A percentile compares a stretch with the other conserved stretches of the same genome.
Evolutionary conservation across 1,139 yeast genomes (phyloP).

Genomic region (Meyerozyma sp.): DNA sequence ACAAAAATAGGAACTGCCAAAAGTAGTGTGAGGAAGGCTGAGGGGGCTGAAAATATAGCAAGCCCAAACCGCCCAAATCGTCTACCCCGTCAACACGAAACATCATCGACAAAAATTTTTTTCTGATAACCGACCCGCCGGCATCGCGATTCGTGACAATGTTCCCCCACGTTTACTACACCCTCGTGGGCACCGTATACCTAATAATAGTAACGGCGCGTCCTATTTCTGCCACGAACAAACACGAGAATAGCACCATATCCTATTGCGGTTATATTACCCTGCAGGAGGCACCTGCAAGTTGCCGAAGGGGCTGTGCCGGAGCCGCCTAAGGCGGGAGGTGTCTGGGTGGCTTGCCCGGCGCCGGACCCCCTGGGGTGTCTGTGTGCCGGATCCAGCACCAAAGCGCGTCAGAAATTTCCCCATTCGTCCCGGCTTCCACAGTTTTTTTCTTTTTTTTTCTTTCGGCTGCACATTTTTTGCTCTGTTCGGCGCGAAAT

Average conservation of each 20-base stretch:
- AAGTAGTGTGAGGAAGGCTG: neutral
- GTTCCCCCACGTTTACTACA: neutral
- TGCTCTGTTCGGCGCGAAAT: neutral
- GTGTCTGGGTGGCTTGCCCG: neutral
- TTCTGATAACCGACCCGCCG: neutral
- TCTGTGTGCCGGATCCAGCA: neutral
- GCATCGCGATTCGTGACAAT: neutral
- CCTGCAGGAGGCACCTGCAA: constrained; percentile 1
- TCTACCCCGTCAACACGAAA: neutral
- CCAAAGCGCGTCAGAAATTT: neutral
- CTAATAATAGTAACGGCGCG: neutral
- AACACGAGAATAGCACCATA: neutral
- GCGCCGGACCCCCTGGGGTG: neutral
- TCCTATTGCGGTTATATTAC: neutral
- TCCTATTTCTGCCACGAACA: neutral
- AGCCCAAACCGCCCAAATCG: neutral
- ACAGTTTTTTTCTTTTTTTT: neutral
- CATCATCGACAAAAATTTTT: neutral
- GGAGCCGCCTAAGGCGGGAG: constrained; percentile 1
- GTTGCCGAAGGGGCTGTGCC: neutral
- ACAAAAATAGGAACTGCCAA: too few species aligned
- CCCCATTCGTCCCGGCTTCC: neutral
- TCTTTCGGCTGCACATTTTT: neutral
- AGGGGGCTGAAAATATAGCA: neutral
- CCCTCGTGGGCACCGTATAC: neutral